A percentile compares a stretch with the other conserved stretches of the same genome.
Conservation (phyloP, 768 basidiomycete genomes). For the Albatrellus ellisii region DNA sequence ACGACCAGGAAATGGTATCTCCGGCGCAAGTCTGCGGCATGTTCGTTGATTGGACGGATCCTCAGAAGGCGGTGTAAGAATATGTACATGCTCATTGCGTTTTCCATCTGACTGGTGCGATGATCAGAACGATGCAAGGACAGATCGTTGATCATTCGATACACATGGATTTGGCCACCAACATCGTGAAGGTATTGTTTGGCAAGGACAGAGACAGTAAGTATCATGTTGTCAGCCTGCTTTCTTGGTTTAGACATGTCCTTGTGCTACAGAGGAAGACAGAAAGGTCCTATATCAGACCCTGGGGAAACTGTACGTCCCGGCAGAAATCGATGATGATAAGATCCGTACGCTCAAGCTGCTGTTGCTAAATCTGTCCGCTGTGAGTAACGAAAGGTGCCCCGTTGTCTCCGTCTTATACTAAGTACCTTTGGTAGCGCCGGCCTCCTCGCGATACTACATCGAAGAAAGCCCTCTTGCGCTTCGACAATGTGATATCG, state of each 20-base stretch:
- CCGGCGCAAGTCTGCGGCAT: conserved; percentile 66
- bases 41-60: conserved; percentile 83
- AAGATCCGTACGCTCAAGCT: conserved; percentile 51
- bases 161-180: conserved; percentile 43
- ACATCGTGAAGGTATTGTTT: conserved; percentile 36
- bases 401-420: conserved; percentile 1
- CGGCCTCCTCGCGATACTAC: conserved; percentile 45
- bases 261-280: conserved; percentile 25
- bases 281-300: conserved; percentile 35
- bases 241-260: neutral
- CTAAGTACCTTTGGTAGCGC: conserved; percentile 25
- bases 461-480: conserved; percentile 54
- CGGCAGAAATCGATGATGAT: conserved; percentile 56
- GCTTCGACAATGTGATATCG: conserved; percentile 50
- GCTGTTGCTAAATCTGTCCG: conserved; percentile 43
- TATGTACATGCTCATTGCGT: conserved; percentile 9
- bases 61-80: conserved; percentile 50
- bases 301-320: conserved; percentile 44
- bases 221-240: conserved; percentile 15
- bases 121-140: conserved; percentile 27
- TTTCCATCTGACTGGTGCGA: conserved; percentile 1
- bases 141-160: conserved; percentile 26
- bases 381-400: conserved; percentile 27
- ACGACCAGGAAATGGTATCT: conserved; percentile 60
- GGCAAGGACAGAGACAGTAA: conserved; percentile 38